Evolutionary conservation across 2,329 filamentous ascomycete species (phyloP), one percentile per base, ranked within the genome.

Genomic region (Fusarium lyarnte): DNA sequence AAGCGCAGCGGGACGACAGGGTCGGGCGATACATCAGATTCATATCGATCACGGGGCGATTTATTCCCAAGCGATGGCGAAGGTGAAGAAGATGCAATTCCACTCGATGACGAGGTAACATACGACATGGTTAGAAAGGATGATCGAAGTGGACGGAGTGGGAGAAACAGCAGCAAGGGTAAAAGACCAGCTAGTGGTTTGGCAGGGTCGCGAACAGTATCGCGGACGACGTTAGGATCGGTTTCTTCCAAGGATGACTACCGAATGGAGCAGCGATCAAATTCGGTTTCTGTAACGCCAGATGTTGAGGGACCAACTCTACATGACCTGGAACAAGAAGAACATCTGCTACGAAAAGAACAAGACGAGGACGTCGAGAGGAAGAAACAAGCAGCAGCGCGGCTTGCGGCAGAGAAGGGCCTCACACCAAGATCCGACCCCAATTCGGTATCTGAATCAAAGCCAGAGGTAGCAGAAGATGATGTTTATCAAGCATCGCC

Each of bases 81-180:
- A 77, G 94, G 95, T 58, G 94, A 97, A 71, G 95, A 97, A 80
- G 95, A 98, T 81, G 95, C 95, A 2, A 90, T 97, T n/a, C 93
- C 94, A 17, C 84, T 98, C 23, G 94, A 95, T 76, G 95, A 98
- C 78, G 95, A 98, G 78, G 97, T 98, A 76, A 93, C 94, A 6
- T 91, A 97, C 79, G 90, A 91, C 6, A 86, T 98, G 69, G 91
- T 94, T 67, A 89, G 92, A 58, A 90, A 92, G 73, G 94, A 96
- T 63, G 92, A 94, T 77, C 87, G 88, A 49, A 91, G 91, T 54
- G 79, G 78, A n/a, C 89, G 87, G 49, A 92, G 88, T 51, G 54
- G 46, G 70, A 90, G 88, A 27, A 82, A 83, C 67, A 88, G 86
- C 69, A 90, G 87, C 73, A 90, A 90, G 72, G 89, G 89, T 2